Percentiles rank a stretch among this genome's conserved stretches.
Evolutionary conservation across 495 filamentous ascomycete species (phyloP).

Genomic region (Neurospora sp.): DNA sequence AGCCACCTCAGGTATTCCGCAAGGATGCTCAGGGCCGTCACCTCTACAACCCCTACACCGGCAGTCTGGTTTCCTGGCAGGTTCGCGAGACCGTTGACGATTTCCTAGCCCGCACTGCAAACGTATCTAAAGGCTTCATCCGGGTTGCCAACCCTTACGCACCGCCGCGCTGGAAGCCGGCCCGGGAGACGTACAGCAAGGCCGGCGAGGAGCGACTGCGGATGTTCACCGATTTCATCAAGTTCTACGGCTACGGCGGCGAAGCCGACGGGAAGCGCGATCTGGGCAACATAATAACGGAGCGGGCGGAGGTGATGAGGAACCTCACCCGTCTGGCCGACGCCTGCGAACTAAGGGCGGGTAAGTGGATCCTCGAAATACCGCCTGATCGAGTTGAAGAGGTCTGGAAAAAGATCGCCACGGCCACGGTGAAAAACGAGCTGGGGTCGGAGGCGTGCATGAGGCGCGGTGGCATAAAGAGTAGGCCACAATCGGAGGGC

Average conservation of each 20-base stretch:
- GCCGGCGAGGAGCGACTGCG: slow-evolving; percentile 28
- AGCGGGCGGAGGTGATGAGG: slow-evolving; percentile 39
- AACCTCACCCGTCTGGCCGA: slow-evolving; percentile 47
- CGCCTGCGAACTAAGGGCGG: slow-evolving; percentile 12
- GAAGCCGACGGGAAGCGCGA: not conserved
- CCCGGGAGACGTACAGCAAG: slow-evolving; percentile 17
- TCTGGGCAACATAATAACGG: slow-evolving; percentile 36
- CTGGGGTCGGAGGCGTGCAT: slow-evolving; percentile 64
- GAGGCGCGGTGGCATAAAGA: slow-evolving; percentile 30
- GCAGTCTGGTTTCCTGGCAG: slow-evolving; percentile 34
- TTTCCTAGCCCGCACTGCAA: slow-evolving; percentile 45
- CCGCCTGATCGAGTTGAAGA: slow-evolving; percentile 43
- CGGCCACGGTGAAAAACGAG: slow-evolving; percentile 50
- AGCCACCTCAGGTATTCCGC: not conserved
- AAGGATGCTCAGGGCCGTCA: not conserved
- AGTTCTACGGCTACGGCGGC: not conserved
- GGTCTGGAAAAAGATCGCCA: slow-evolving; percentile 53
- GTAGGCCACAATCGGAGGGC: slow-evolving; percentile 25
- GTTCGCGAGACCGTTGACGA: slow-evolving; percentile 47
- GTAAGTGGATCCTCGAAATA: slow-evolving; percentile 74
- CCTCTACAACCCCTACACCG: slow-evolving; percentile 37
- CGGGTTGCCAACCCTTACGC: slow-evolving; percentile 49
- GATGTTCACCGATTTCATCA: slow-evolving; percentile 23
- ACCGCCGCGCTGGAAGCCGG: slow-evolving; percentile 10
- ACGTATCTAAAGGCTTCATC: slow-evolving; percentile 25